Evolutionary conservation across 1,139 yeast genomes (phyloP).

Genomic region (Hanseniaspora sp.): DNA sequence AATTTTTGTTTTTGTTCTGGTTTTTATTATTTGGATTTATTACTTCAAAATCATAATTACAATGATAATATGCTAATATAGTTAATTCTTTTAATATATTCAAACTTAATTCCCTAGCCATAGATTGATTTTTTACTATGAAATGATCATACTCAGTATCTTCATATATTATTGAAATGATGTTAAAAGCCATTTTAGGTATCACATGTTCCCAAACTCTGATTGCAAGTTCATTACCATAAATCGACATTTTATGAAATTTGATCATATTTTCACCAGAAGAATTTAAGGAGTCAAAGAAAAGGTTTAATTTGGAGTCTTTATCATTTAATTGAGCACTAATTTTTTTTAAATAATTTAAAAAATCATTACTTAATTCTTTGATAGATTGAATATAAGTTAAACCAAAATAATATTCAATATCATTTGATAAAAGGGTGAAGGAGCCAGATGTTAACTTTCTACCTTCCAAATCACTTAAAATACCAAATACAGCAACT

Average conservation of each 20-base stretch:
- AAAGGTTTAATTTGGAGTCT: slow-evolving; percentile 18
- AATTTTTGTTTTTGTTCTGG: neutral
- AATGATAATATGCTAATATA: slow-evolving; percentile 23
- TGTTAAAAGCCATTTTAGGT: slow-evolving; percentile 25
- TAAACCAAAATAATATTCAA: slow-evolving; percentile 22
- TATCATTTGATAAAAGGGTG: slow-evolving; percentile 24
- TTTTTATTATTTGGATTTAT: neutral
- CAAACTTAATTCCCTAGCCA: slow-evolving; percentile 21
- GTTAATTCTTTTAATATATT: slow-evolving; percentile 25
- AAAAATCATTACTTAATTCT: neutral
- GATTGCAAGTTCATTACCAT: slow-evolving; percentile 22
- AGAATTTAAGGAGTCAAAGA: slow-evolving; percentile 19
- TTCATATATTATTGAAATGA: slow-evolving; percentile 26
- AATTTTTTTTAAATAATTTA: neutral
- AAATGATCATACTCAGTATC: slow-evolving; percentile 24
- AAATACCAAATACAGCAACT: slow-evolving; percentile 22
- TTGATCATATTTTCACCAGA: slow-evolving; percentile 21
- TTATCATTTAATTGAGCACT: slow-evolving; percentile 14
- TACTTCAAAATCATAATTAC: slow-evolving; percentile 18
- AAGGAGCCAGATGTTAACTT: slow-evolving; percentile 26
- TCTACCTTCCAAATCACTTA: slow-evolving; percentile 26
- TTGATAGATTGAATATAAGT: slow-evolving; percentile 19
- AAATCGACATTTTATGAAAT: slow-evolving; percentile 13
- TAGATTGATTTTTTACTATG: slow-evolving; percentile 19
- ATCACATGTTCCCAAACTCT: slow-evolving; percentile 25